These are phyloP conservation scores for Dipodascus geniculatus DNA, from an alignment of 805 yeast genomes.

Conservation along the genomic window DNA sequence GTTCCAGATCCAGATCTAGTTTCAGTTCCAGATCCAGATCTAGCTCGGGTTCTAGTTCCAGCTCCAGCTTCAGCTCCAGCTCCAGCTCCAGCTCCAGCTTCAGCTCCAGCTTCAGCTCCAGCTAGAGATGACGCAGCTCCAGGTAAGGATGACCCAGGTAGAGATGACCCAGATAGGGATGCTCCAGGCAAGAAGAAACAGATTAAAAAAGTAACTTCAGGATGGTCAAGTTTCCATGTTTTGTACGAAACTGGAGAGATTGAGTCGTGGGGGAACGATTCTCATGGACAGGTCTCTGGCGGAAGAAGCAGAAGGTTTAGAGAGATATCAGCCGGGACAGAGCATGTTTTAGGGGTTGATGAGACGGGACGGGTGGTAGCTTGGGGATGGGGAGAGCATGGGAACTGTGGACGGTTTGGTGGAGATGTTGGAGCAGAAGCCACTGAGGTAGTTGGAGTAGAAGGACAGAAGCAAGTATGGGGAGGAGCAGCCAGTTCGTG, in stretches of 20 bases:
- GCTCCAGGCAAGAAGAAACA: background rate
- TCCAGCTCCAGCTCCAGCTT: too few relatives aligned
- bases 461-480: background rate
- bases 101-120: too few relatives aligned
- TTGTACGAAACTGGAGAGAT: conserved; percentile 20
- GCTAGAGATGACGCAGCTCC: too few relatives aligned
- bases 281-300: conserved; percentile 53
- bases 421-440: background rate
- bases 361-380: conserved; percentile 34
- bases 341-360: conserved; percentile 52
- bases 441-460: background rate
- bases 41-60: too few relatives aligned
- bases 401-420: conserved; percentile 62
- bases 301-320: background rate
- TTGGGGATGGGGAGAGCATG: conserved; percentile 99
- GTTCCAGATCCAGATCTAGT: conserved; percentile 14
- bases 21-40: background rate
- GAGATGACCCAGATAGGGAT: too few relatives aligned
- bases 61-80: too few relatives aligned
- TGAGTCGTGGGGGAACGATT: conserved; percentile 57
- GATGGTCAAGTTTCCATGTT: conserved; percentile 77
- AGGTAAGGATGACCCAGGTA: too few relatives aligned
- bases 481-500: background rate
- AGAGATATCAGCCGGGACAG: conserved; percentile 57
- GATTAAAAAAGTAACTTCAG: conserved; percentile 25